These are phyloP conservation scores for Pseudomassariella vexata DNA, from an alignment of 2,329 filamentous ascomycete species.

Conservation along the genomic window DNA sequence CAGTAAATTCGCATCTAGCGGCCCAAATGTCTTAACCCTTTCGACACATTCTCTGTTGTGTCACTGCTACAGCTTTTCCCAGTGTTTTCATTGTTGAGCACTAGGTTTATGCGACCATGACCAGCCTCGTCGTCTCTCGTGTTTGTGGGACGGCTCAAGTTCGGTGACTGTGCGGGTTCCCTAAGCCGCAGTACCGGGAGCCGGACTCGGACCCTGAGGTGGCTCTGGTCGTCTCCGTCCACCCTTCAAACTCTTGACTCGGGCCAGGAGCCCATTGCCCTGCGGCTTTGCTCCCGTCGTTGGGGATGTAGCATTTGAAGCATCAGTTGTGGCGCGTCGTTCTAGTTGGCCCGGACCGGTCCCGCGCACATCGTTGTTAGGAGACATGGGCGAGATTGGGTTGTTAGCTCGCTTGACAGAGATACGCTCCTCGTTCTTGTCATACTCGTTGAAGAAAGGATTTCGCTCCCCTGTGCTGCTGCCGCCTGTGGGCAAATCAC, in stretches of 20 bases:
- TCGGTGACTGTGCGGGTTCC: neutral
- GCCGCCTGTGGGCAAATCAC: slow-evolving; percentile 28
- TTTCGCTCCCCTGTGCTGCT: slow-evolving; percentile 50
- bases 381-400: slow-evolving; percentile 31
- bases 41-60: too few species aligned
- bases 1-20: too few species aligned
- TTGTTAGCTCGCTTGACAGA: slow-evolving; percentile 33
- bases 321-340: slow-evolving; percentile 59
- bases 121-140: slow-evolving; percentile 3
- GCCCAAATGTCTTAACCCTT: too few species aligned
- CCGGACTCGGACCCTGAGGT: too few species aligned
- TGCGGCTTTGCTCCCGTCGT: slow-evolving; percentile 35
- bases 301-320: slow-evolving; percentile 27
- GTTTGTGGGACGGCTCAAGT: too few species aligned
- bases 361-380: slow-evolving; percentile 53
- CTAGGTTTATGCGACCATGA: slow-evolving; percentile 5
- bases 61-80: too few species aligned
- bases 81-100: too few species aligned
- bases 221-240: slow-evolving; percentile 45
- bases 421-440: slow-evolving; percentile 46
- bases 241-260: slow-evolving; percentile 79
- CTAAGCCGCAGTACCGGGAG: slow-evolving; percentile 4
- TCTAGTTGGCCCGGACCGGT: slow-evolving; percentile 54
- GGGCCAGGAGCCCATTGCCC: slow-evolving; percentile 62
- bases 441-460: slow-evolving; percentile 80